Conservation (phyloP, 2,329 filamentous ascomycete genomes). For the Colletotrichum sidae region DNA sequence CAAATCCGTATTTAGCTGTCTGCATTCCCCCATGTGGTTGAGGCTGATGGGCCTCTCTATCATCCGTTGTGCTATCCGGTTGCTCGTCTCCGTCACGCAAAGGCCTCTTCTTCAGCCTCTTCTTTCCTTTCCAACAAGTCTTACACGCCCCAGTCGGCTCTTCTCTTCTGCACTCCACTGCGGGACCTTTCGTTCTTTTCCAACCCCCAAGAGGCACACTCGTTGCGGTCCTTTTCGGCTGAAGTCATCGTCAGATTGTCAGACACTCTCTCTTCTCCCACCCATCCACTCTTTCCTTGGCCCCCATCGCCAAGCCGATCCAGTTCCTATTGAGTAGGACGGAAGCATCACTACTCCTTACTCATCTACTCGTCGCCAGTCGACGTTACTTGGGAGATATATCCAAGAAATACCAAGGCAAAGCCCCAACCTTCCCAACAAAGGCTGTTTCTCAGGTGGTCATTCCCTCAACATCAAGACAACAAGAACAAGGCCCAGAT, state of each 20-base stretch:
- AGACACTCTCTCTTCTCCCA: slow-evolving; percentile 25
- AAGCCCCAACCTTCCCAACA: slow-evolving; percentile 4
- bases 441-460: slow-evolving; percentile 11
- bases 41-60: slow-evolving; percentile 8
- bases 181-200: neutral
- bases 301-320: slow-evolving; percentile 18
- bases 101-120: slow-evolving; percentile 18
- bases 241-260: slow-evolving; percentile 27
- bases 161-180: slow-evolving; percentile 20
- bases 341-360: slow-evolving; percentile 1
- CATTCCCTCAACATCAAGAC: slow-evolving; percentile 23
- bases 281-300: slow-evolving; percentile 14
- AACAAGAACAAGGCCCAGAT: slow-evolving; percentile 3
- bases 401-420: slow-evolving; percentile 11
- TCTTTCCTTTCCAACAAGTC: slow-evolving; percentile 17
- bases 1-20: slow-evolving; percentile 33
- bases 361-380: slow-evolving; percentile 14
- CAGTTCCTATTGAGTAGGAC: slow-evolving; percentile 32
- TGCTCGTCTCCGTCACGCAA: slow-evolving; percentile 13
- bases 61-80: slow-evolving; percentile 9
- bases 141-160: slow-evolving; percentile 23
- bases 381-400: slow-evolving; percentile 8
- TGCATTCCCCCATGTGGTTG: slow-evolving; percentile 35
- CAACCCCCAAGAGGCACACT: slow-evolving; percentile 27
- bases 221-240: slow-evolving; percentile 29